Evolutionary conservation across 306 rosid genomes (phyloP), one percentile per base, ranked within the genome.

Genomic region (Vicia sativa): DNA sequence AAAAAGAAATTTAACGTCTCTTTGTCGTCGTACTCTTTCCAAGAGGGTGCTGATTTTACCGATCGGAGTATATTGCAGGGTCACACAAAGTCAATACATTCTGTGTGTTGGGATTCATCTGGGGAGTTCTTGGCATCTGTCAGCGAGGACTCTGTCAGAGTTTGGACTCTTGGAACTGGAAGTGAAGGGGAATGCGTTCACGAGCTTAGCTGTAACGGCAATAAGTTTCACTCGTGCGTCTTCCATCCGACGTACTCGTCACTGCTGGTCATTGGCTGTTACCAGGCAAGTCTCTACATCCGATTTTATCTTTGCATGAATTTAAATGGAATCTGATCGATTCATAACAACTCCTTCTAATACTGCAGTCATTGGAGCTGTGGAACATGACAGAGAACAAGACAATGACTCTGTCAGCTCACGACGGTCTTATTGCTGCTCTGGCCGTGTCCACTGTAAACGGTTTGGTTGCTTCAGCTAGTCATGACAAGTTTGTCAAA

Each of bases 101-200:
- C 95, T 7, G 92, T 93, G 41, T 90, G 95, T 75, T 93, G 99
- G 99, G 87, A 90, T 63, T 92, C 92, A 25, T 80, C 92, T 31
- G 99, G 99, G 6, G 99, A 93, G 74, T 90, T 78, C 60, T 76
- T 93, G 29, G 97, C 99, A 62, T 93, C 99, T 45, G 91, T 90
- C 29, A 93, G 99, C 8, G 97, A 93, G 87, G 99, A 93, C 62
- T 93, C 95, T 5, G 99, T 93, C 70, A 84, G 95, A 79, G 96
- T 93, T 45, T 93, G 97, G 99, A 77, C 89, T 13, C 88, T 90
- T 16, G 95, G 97, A 73, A 52, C 92, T 0, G 99, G 99, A 57
- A 73, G 73, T 59, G 97, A 85, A 78, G 97, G 95, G 55, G 92
- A 90, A 23, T 86, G 96, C 9, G 87, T 85, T 74, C 99, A 90